These are phyloP conservation scores for Solanum sejunctum DNA, from an alignment of 257 asterid species.

Conservation along the genomic window DNA sequence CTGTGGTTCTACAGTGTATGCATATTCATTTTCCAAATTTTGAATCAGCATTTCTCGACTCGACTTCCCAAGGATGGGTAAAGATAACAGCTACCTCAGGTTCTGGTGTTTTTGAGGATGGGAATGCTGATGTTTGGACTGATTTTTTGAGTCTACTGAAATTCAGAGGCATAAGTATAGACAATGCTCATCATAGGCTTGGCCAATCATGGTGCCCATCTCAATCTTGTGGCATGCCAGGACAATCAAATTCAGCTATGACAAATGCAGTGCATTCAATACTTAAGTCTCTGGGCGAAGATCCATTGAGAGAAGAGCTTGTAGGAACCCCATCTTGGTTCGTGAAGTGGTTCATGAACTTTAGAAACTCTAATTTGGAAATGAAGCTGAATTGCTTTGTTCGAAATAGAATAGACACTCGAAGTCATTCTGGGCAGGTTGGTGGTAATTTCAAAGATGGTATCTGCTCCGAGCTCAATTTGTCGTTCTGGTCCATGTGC, in stretches of 20 bases:
- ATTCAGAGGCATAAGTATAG: conserved; percentile 33
- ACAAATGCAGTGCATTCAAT: conserved; percentile 48
- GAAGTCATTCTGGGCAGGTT: conserved; percentile 13
- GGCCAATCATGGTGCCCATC: conserved; percentile 65
- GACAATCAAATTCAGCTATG: conserved; percentile 34
- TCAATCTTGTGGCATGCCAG: conserved; percentile 14
- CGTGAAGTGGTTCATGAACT: conserved; percentile 67
- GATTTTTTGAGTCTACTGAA: conserved; percentile 70
- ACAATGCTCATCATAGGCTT: neutral
- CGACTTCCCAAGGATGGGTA: conserved; percentile 47
- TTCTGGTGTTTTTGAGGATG: conserved; percentile 61
- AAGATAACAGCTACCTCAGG: conserved; percentile 44
- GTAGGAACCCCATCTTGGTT: conserved; percentile 65
- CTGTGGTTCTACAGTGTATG: conserved; percentile 63
- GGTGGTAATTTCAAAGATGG: conserved; percentile 15
- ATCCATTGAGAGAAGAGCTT: conserved; percentile 69
- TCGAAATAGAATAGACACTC: conserved; percentile 20
- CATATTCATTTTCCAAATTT: conserved; percentile 61
- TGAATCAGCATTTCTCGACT: conserved; percentile 29
- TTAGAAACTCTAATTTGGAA: conserved; percentile 40
- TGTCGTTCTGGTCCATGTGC: conserved; percentile 77
- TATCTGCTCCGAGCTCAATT: conserved; percentile 46
- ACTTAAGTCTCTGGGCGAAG: conserved; percentile 61
- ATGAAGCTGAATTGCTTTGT: conserved; percentile 41
- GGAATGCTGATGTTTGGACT: conserved; percentile 43